phyloP scores from a whole-genome alignment of 495 filamentous ascomycete species.

The Beverwykella pulmonaria region DNA sequence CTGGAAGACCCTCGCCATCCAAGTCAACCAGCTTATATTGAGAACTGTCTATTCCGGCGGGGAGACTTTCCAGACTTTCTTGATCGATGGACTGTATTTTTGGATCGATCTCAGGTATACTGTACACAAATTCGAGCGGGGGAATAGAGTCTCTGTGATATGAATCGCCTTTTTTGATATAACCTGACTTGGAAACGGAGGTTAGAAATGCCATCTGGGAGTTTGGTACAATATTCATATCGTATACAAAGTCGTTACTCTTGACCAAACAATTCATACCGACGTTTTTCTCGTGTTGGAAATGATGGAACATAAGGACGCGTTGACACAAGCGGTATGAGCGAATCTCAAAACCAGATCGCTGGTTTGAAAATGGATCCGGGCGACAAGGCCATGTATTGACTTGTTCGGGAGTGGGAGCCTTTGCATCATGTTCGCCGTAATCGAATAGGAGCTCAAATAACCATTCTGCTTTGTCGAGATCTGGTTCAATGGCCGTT shows the following conservation, averaged over 20 bases:
- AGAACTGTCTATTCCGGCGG: neutral
- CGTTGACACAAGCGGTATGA: conserved; percentile 45
- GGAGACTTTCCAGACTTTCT: neutral
- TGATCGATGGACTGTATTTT: neutral
- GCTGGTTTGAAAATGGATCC: no score
- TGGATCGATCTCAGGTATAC: neutral
- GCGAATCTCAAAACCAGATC: no score
- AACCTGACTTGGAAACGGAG: no score
- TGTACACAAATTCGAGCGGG: neutral
- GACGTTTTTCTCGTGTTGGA: conserved; percentile 33
- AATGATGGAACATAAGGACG: conserved; percentile 47
- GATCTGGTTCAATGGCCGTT: neutral
- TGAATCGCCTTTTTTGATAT: neutral
- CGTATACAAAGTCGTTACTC: no score
- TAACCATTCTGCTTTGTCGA: conserved; percentile 37
- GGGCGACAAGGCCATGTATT: no score
- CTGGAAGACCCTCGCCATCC: conserved; percentile 42
- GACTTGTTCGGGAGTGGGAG: conserved; percentile 33
- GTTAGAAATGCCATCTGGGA: no score
- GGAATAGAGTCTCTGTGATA: neutral
- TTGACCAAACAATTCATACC: no score
- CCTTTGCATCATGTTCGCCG: conserved; percentile 40
- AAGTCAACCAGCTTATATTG: conserved; percentile 42
- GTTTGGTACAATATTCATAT: no score
- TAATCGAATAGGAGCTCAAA: conserved; percentile 49